Base-by-base conservation (phyloP, 805 yeast species). In the Kuraishia piskuri region DNA sequence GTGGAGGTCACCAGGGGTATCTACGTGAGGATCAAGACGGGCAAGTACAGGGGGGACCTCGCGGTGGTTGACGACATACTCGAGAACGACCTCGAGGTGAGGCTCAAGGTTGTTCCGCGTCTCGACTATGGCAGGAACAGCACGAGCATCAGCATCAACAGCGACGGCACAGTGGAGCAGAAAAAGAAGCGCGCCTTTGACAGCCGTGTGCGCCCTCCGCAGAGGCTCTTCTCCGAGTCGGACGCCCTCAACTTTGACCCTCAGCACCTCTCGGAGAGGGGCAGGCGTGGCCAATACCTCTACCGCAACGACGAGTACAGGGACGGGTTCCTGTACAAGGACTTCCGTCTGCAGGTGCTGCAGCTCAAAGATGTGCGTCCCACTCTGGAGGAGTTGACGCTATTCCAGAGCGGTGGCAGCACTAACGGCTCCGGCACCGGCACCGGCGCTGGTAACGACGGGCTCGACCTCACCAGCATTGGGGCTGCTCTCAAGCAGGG, bases 31-130 rank as follows among this genome's bases (percentile, higher is more conserved):
- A 79, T 94, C 58, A 86, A 87, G 62, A 80, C 96, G 57, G 98
- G 99, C 57, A 86, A 86, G 63, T 91, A 92, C 68, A 88, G 88
- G 63, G 92, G 92, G 51, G 99, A 94, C 68, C 75, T 94, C 58
- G 99, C 97, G 22, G 80, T 90, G 50, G 96, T 94, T 51, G 96
- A 90, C 61, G 90, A 91, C 65, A 78, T 94, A 57, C 87, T 95
- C 56, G 98, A 94, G 63, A 92, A 89, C 65, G 98, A 97, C 52
- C 78, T 94, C 60, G 98, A 92, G 66, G 98, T 90, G n/a, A 80
- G 95, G 62, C 82, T 96, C 61, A 89, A 89, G 64, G 75, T 94
- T 58, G 95, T 94, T 36, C 99, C 99, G 40, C 82, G 99, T 63
- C 71, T 94, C 55, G 97, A 92, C 66, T 92, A 94, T 68, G 96